A percentile compares a stretch with the other conserved stretches of the same genome.
phyloP scores from a whole-genome alignment of 2,329 filamentous ascomycete genomes.

The Cryphonectria radicalis region DNA sequence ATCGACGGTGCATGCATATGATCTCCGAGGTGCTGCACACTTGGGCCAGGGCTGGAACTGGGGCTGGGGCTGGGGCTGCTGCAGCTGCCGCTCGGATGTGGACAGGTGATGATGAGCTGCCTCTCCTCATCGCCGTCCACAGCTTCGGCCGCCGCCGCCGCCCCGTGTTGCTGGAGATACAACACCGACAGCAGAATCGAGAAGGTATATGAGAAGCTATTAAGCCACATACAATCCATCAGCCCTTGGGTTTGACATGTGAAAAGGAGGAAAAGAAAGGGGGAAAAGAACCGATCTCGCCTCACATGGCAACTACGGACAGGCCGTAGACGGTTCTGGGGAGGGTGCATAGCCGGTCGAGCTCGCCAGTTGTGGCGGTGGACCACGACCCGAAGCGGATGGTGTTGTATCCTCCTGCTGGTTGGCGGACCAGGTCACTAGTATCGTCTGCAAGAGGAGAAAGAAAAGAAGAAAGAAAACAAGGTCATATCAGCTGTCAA shows the following conservation, averaged over 20 bases:
- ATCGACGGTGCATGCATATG: constrained; percentile 14
- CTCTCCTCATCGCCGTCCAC: constrained; percentile 20
- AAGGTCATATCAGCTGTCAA: neutral
- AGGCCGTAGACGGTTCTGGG: constrained; percentile 31
- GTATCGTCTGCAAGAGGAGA: constrained; percentile 15
- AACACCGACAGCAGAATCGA: constrained; percentile 27
- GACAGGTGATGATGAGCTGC: neutral
- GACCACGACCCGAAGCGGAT: constrained; percentile 25
- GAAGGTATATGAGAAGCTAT: constrained; percentile 31
- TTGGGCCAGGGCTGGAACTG: neutral
- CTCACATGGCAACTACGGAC: constrained; percentile 31
- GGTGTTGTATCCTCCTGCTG: constrained; percentile 25
- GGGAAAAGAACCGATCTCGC: neutral
- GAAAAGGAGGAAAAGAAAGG: neutral
- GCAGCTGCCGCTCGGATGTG: neutral
- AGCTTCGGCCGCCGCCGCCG: neutral
- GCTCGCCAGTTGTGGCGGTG: constrained; percentile 23
- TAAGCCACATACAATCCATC: neutral
- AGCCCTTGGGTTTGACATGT: neutral
- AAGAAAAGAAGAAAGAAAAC: neutral
- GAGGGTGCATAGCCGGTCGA: constrained; percentile 30
- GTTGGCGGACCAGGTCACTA: constrained; percentile 27
- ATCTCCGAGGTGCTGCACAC: neutral
- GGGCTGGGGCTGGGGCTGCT: neutral
- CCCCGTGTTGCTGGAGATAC: constrained; percentile 21